Base-by-base conservation (phyloP, 306 rosid genomes). In the Cucurbita maxima region DNA sequence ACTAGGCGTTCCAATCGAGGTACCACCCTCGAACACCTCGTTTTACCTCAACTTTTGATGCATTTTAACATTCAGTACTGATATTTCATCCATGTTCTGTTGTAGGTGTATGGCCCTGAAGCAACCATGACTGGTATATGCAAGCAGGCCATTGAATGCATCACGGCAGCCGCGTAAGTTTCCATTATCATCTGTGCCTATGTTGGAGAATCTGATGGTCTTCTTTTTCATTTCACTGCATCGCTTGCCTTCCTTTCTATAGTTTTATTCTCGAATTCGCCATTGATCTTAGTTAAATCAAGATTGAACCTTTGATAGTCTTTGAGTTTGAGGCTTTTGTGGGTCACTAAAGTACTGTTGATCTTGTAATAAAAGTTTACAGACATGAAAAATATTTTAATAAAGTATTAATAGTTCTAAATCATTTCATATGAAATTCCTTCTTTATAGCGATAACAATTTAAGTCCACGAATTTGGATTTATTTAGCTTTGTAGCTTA, bases 1-100 rank as follows among this genome's bases (percentile, higher is more conserved):
- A 75, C 85, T 93, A 13, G 96, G 96, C 83, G 78, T 93, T 81
- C 97, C 98, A 22, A 84, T 93, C 63, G 97, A 93, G 98, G 98
- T 93, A 76, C 58, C 36, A 4, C 20, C 10, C 30, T 43, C 7
- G 16, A 44, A 19, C 55, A 44, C 10, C 10, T 9, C 71, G 4
- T 40, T 36, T 16, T 7, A 25, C 51, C 4, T 7, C 25, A 6
- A 62, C 51, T 1, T 38, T 64, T n/a, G 30, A 64, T 64, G 51
- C 14, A 38, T 18, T 15, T 19, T 37, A 40, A 18, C 51, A 22
- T 34, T 64, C 71, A 7, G 22, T 36, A 10, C 61, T 57, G 37
- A 59, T 38, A 59, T 59, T 59, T 34, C 19, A 11, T 59, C 56
- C 19, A 2, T 22, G 14, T 48, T 4, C 13, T 44, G 3, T n/a